Evolutionary conservation across 2,329 filamentous ascomycete species (phyloP), one percentile per base, ranked within the genome.

Genomic region (Penicillium sp.): DNA sequence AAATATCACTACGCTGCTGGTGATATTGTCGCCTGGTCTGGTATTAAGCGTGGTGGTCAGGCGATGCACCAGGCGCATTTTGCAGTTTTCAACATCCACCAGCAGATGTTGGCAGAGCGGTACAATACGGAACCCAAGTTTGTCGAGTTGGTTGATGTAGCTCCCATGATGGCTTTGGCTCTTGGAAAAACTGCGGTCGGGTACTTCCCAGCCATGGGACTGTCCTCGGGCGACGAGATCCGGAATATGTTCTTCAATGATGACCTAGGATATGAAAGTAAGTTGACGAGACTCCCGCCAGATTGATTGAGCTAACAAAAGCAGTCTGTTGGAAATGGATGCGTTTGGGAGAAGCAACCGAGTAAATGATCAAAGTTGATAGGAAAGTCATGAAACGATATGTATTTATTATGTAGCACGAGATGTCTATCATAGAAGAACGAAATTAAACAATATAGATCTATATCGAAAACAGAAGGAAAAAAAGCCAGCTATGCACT

Each of bases 1-100:
- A 72, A 76, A 0, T 72, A 71, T 25, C 88, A 91, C 68, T 88
- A 86, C 64, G 87, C 84, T 10, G 50, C 49, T 4, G 85, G 87
- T 64, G 83, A 81, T 7, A 78, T 81, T 59, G 78, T 39, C 18
- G 49, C 37, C 18, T 54, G 51, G 51, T 54, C 51, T 13, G 51
- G 51, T 18, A 50, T 54, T 16, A 54, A 54, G 32, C 51, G 51
- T 25, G 51, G 45, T 18, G 51, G 51, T 37, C 31, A 32, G 9
- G 51, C 51, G 29, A 54, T 54, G 51, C 51, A 54, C 32, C 51
- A 54, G 31, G 51, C 31, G 15, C 45, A 54, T 25, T 44, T 25
- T 18, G 45, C 51, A 12, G 51, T 16, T 21, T 25, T 50, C 16
- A 54, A 54, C 15, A 54, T 54, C 37, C 51, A 54, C 29, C 51